These are phyloP conservation scores for Harringtonia aguacate DNA, from an alignment of 2,329 filamentous ascomycete species.

Conservation along the genomic window DNA sequence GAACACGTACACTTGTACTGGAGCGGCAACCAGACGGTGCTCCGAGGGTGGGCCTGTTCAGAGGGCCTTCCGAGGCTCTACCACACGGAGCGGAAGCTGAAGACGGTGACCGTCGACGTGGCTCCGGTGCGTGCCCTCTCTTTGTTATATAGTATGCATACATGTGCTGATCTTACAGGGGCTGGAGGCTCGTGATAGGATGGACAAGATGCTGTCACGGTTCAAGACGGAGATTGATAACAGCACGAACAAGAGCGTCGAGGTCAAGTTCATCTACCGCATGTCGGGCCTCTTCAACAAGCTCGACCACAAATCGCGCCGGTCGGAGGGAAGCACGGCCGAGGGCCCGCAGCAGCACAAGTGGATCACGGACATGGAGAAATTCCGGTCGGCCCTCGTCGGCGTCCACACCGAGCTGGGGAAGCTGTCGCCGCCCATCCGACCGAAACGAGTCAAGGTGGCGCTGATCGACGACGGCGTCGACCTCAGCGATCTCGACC, in stretches of 20 bases:
- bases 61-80: slow-evolving; percentile 15
- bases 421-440: slow-evolving; percentile 5
- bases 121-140: slow-evolving; percentile 13
- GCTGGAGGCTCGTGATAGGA: neutral
- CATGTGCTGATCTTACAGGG: neutral
- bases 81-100: slow-evolving; percentile 9
- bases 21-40: slow-evolving; percentile 22
- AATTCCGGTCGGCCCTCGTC: slow-evolving; percentile 12
- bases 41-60: slow-evolving; percentile 19
- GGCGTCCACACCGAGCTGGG: neutral
- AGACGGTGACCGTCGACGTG: slow-evolving; percentile 15
- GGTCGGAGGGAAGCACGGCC: neutral
- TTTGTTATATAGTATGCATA: too few species aligned
- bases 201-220: neutral
- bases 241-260: neutral
- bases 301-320: neutral
- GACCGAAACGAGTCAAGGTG: slow-evolving; percentile 13
- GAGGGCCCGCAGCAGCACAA: slow-evolving; percentile 13
- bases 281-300: neutral
- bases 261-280: neutral
- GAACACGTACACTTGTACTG: slow-evolving; percentile 18
- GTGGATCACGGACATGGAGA: slow-evolving; percentile 18
- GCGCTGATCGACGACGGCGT: slow-evolving; percentile 29
- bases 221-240: neutral
- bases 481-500: slow-evolving; percentile 18